phyloP scores from a whole-genome alignment of 495 filamentous ascomycete species.

The Penicillium robsamsonii region DNA sequence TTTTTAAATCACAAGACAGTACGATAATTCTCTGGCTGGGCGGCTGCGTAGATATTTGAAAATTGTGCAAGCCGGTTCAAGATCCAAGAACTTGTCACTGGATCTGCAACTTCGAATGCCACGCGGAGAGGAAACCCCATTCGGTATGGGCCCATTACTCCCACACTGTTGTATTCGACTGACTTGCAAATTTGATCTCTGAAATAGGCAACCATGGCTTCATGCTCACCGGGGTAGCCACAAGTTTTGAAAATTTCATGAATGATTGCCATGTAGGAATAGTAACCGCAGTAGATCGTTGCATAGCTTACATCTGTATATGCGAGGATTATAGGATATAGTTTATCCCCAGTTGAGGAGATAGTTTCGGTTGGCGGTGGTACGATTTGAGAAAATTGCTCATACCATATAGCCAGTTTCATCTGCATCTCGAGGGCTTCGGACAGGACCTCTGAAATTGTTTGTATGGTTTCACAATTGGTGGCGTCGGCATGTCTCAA shows the following conservation, averaged over 20 bases:
- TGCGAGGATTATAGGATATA: conserved; percentile 26
- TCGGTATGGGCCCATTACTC: conserved; percentile 34
- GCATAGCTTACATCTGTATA: conserved; percentile 30
- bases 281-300: conserved; percentile 32
- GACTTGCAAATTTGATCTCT: conserved; percentile 39
- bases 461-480: conserved; percentile 11
- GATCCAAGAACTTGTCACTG: conserved; percentile 30
- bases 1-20: not conserved
- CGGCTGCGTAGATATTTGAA: conserved; percentile 29
- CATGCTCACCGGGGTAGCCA: conserved; percentile 30
- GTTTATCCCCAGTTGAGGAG: conserved; percentile 21
- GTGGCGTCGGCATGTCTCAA: conserved; percentile 22
- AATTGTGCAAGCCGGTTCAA: conserved; percentile 23
- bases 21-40: conserved; percentile 25
- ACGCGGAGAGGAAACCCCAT: conserved; percentile 35
- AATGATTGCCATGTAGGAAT: conserved; percentile 35
- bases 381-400: conserved; percentile 20
- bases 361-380: conserved; percentile 23
- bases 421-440: conserved; percentile 26
- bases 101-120: conserved; percentile 31
- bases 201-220: conserved; percentile 27
- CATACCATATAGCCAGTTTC: conserved; percentile 28
- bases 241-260: conserved; percentile 30
- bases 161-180: conserved; percentile 31
- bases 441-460: conserved; percentile 18